Evolutionary conservation across 257 asterid genomes (phyloP).

Genomic region (Nicotiana obtusifolia): DNA sequence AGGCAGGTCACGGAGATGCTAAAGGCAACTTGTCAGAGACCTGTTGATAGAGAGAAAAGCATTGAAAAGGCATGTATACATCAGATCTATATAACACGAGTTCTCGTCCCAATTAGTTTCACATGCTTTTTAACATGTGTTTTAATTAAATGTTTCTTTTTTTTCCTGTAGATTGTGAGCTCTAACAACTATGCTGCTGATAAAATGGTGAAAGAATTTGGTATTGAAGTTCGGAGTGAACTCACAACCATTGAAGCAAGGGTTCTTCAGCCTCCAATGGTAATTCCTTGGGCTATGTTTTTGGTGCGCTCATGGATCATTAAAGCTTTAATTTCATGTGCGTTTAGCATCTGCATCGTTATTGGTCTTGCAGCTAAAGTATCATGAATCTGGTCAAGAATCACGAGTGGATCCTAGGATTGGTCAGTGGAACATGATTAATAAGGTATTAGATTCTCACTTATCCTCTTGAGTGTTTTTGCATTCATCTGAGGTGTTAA

Average conservation of each 20-base stretch:
- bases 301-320: background rate
- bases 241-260: slow-evolving; percentile 59
- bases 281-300: slow-evolving; percentile 11
- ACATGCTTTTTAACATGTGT: background rate
- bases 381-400: slow-evolving; percentile 49
- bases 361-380: slow-evolving; percentile 44
- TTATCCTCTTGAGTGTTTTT: background rate
- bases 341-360: background rate
- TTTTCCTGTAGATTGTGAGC: slow-evolving; percentile 35
- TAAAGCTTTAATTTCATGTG: background rate
- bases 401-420: slow-evolving; percentile 39
- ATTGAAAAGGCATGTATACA: slow-evolving; percentile 29
- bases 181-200: slow-evolving; percentile 31
- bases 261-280: slow-evolving; percentile 69
- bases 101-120: background rate
- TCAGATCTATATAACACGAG: background rate
- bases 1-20: slow-evolving; percentile 57
- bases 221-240: slow-evolving; percentile 38
- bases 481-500: background rate
- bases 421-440: slow-evolving; percentile 87
- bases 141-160: background rate
- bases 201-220: slow-evolving; percentile 44
- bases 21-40: slow-evolving; percentile 79
- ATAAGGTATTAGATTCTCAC: slow-evolving; percentile 35
- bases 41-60: slow-evolving; percentile 20